Conservation (phyloP, 2,329 filamentous ascomycete species). For the Diaporthe sp. region DNA sequence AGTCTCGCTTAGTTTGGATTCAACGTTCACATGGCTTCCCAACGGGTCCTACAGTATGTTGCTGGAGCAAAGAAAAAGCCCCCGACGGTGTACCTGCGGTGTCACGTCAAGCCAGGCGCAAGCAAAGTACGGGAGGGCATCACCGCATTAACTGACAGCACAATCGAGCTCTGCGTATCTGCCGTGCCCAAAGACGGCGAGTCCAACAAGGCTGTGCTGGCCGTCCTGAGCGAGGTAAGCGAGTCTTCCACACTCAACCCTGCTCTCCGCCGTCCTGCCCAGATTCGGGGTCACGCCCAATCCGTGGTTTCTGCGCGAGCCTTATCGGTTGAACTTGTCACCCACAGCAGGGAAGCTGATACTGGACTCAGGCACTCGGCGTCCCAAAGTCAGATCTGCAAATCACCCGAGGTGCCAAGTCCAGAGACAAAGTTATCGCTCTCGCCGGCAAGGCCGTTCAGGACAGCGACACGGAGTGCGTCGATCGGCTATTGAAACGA, state of each 20-base stretch:
- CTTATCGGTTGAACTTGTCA: not conserved
- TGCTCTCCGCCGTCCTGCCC: not conserved
- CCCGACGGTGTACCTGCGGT: conserved; percentile 70
- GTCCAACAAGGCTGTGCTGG: conserved; percentile 76
- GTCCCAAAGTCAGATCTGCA: conserved; percentile 75
- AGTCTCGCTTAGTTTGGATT: not conserved
- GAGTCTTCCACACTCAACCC: conserved; percentile 39
- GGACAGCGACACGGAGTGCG: conserved; percentile 46
- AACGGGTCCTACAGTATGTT: conserved; percentile 55
- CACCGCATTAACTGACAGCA: conserved; percentile 65
- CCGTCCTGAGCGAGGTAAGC: conserved; percentile 74
- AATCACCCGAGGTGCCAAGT: conserved; percentile 74
- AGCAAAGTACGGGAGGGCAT: conserved; percentile 74
- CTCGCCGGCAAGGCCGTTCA: conserved; percentile 50
- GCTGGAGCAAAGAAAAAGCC: conserved; percentile 62
- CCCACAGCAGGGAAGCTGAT: not conserved
- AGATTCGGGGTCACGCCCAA: not conserved
- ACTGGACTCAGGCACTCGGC: conserved; percentile 62
- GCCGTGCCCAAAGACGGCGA: conserved; percentile 77
- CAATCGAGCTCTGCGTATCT: conserved; percentile 75
- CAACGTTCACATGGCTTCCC: conserved; percentile 27
- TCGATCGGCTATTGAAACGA: conserved; percentile 46
- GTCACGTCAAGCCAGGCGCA: conserved; percentile 77
- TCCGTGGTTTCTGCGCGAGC: too few species aligned
- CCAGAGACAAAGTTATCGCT: conserved; percentile 73